Evolutionary conservation across 2,329 filamentous ascomycete species (phyloP), one percentile per base, ranked within the genome.

Genomic region (Exutisphaerella laricina): DNA sequence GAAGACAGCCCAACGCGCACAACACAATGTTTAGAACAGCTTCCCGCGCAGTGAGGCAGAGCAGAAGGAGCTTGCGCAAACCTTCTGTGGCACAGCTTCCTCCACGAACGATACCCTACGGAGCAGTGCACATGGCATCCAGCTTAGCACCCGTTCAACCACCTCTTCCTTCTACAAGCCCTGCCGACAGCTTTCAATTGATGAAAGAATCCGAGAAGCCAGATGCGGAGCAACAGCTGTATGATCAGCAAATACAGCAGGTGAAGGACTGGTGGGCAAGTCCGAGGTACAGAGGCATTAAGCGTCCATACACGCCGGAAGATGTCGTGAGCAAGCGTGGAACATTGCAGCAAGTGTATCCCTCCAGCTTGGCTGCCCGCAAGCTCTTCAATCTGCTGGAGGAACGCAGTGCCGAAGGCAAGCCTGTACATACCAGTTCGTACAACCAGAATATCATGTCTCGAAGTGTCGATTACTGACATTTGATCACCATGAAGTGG

Each of bases 281-380:
- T 29, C 82, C 87, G 5, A 81, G 92, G 43, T 98, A 81, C 64
- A 77, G 84, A 53, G 90, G 86, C 47, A 96, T 97, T 71, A 92
- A 85, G 72, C 78, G 92, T 33, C 88, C 90, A 8, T 98, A 97
- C 65, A 84, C 83, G 13, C 85, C 88, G 1, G 85, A 83, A 57
- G 89, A 95, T 69, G 84, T 98, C 4, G 90, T 95, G 49, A 88
- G 84, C 66, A 97, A 97, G 72, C 78, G 92, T 49, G 92, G 92
- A 7, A 83, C 88, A 5, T 77, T 96, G 54, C 80, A 87, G 59
- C 86, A 95, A 62, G 79, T 78, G 38, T 97, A 96, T 56, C 86
- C 92, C 1, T 95, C 88, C 69, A 96, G 88, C 10, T 70, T 94
- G 49, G 96, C 95, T 86, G 92, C 90, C 1, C 77, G 87, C 60